Base-by-base conservation (phyloP, 805 yeast genomes). In the Candida golubevii region DNA sequence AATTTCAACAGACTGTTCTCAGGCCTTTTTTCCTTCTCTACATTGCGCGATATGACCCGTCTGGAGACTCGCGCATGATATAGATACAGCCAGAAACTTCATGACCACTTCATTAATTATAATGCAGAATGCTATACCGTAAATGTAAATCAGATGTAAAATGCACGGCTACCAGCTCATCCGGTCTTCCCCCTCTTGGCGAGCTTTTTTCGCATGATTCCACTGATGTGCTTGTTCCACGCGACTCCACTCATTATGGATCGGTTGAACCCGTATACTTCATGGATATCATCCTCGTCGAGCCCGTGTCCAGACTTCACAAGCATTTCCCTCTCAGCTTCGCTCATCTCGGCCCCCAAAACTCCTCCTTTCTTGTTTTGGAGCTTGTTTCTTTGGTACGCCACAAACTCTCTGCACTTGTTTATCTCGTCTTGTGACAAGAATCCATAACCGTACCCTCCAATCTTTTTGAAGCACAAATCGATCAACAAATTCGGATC, bases 391-490 rank as follows among this genome's bases (percentile, higher is more conserved):
- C 95, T 63, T 55, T 80, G 83, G 33, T 79, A 78, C 7, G 80
- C 69, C 11, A 91, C 97, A 62, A 83, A 90, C 54, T 78, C 78
- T 39, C 95, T 75, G 57, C 96, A 85, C 54, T 82, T 77, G 48
- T 78, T 74, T 39, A 91, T 80, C 61, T 91, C 97, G 35, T 81
- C 88, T 58, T 90, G 96, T 1, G 90, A 80, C 18, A 88, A 64
- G 49, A 82, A 82, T 15, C 87, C 89, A 57, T 81, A 81, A 8
- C 76, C 75, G 46, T 69, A 71, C 0, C 88, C 84, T 23, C 82
- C 78, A 38, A 83, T 74, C 45, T 82, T 82, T 55, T 82, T 82
- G 66, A 84, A 90, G 51, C 95, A 86, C 33, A 82, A 72, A 48
- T 83, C 89, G 56, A 89, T 74, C 38, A 89, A 67, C 6, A 66